Base-by-base conservation (phyloP, 116 monocot species). In the Dioscorea cayenensis region DNA sequence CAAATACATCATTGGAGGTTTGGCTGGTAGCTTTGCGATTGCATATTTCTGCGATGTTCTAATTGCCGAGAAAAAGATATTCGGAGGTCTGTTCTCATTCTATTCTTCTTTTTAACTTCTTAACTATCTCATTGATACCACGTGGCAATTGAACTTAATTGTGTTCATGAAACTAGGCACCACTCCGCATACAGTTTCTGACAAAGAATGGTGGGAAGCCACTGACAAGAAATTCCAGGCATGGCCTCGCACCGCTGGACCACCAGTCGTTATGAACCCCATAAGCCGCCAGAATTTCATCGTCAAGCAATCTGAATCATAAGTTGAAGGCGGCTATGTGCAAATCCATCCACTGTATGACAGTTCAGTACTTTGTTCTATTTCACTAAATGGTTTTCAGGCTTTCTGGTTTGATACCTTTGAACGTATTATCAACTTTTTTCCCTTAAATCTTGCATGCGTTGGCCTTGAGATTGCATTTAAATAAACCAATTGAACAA, bases 221-320 rank as follows among this genome's bases (percentile, higher is more conserved):
- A 85, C 85, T n/a, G 85, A 85, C 23, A 78, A 76, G 76, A 78
- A 72, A 61, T 75, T 85, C 48, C 81, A 85, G 70, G 78, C 85
- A 16, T 85, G 81, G 85, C 85, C 85, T 36, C 71, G 81, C 17
- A 81, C 85, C 63, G 85, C 85, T 19, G 85, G 85, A 23, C 85
- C 81, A n/a, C 85, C 78, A 11, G 84, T 80, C 36, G 84, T 80
- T 14, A 72, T 83, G 78, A 83, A 83, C 64, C 78, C 78, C 8
- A 76, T 81, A 50, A 68, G 55, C 19, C 81, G 81, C 51, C 81
- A 81, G 55, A 81, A 81, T 55, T 81, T 72, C 63, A 76, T 76
- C 28, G 73, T 81, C 32, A 81, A 81, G 64, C 27, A 61, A 6
- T 17, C 70, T 14, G 65, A 65, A 65, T 18, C n/a, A 35, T 32